Evolutionary conservation across 164 flowering plant species (phyloP), one percentile per base, ranked within the genome.

Genomic region (Nelumbo lutea): DNA sequence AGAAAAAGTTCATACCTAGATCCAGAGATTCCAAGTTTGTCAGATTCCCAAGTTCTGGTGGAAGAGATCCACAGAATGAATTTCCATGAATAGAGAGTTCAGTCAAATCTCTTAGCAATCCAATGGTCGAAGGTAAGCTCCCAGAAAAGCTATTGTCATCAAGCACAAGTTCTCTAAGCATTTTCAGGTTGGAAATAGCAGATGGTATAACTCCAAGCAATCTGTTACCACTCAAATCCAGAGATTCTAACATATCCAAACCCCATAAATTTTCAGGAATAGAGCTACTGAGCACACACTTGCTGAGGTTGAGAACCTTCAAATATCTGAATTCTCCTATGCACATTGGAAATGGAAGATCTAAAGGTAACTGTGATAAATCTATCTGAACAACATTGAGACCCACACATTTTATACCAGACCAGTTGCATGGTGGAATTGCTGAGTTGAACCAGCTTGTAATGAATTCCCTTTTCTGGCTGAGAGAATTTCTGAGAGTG

Each of bases 401-500:
- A 61, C 77, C 85, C 44, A 75, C 75, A 58, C 91, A 87, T 56
- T 59, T 67, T 65, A 87, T 70, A 3, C 91, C 89, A 50, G 83
- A 70, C 91, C 88, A 84, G 60, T 78, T 83, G 78, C 91, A 87
- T 42, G 87, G 87, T 63, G 78, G 69, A 9, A 76, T 61, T 6
- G 70, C 62, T 59, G 80, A 48, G 66, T 74, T 66, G 69, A 79
- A 82, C 91, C 88, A 83, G 71, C 78, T 85, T 1, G 80, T 81
- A 51, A 79, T 69, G 38, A 67, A 52, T 15, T 74, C 61, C 52
- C 69, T 70, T 66, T 68, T 78, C 55, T 59, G 66, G 44, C 52
- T 42, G 39, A 83, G 76, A 58, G 77, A 70, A 60, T 69, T 69
- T 73, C 82, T 76, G 10, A 84, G 83, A 48, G 69, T 39, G 11